These are phyloP conservation scores for Cerioporus squamosus DNA, from an alignment of 1,284 basidiomycete species.

Conservation along the genomic window DNA sequence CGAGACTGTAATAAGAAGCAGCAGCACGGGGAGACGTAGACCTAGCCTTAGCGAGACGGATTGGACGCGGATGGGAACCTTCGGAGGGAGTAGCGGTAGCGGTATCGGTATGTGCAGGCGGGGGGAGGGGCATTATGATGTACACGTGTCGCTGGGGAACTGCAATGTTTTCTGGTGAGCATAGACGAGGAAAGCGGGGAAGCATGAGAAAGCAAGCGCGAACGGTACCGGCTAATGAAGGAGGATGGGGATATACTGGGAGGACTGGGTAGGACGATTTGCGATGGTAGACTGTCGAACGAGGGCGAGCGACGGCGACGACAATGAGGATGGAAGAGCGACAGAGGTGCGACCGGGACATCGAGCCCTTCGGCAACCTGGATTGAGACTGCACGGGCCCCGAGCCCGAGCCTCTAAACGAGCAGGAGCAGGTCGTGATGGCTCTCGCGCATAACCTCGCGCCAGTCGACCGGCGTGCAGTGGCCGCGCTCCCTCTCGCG, in stretches of 20 bases:
- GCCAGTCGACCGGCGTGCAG: conserved; percentile 59
- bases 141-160: conserved; percentile 2
- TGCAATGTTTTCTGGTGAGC: conserved; percentile 6
- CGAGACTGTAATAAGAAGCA: not conserved
- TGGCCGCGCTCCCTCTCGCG: conserved; percentile 26
- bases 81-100: too few relatives aligned
- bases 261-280: too few relatives aligned
- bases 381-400: too few relatives aligned
- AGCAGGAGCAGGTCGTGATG: conserved; percentile 55
- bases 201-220: not conserved
- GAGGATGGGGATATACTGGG: too few relatives aligned
- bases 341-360: too few relatives aligned
- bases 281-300: too few relatives aligned
- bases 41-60: not conserved
- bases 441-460: conserved; percentile 52
- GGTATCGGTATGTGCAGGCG: too few relatives aligned
- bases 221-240: too few relatives aligned
- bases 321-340: too few relatives aligned
- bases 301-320: too few relatives aligned
- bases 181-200: not conserved
- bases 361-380: too few relatives aligned
- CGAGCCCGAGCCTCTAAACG: conserved; percentile 46
- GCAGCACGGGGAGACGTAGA: not conserved
- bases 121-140: not conserved
- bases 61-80: too few relatives aligned